These are phyloP conservation scores for Collariella sp. DNA, from an alignment of 495 filamentous ascomycete genomes.

Conservation along the genomic window DNA sequence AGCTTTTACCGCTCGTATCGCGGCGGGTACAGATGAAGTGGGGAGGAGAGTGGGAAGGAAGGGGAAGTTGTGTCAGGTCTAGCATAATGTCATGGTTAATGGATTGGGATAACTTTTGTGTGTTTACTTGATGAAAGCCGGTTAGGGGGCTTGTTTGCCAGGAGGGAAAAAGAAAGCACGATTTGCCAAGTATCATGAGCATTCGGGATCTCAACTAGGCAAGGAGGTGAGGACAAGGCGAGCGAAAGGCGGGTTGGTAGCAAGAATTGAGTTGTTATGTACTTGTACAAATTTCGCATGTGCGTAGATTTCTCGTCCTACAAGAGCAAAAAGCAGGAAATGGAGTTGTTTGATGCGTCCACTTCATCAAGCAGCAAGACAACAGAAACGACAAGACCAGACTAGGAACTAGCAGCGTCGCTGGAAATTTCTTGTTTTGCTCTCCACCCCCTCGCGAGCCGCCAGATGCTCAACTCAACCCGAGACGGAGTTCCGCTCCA, in stretches of 20 bases:
- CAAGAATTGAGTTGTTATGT: not conserved
- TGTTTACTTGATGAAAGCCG: too few species aligned
- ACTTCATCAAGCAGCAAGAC: not conserved
- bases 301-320: not conserved
- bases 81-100: conserved; percentile 8
- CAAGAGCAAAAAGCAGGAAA: not conserved
- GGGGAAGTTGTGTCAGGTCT: conserved; percentile 33
- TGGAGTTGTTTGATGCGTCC: not conserved
- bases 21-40: conserved; percentile 33
- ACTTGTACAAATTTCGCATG: not conserved
- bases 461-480: not conserved
- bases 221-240: not conserved
- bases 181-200: too few species aligned
- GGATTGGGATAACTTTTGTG: not conserved
- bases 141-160: not conserved
- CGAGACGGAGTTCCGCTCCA: not conserved
- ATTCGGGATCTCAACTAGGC: too few species aligned
- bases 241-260: not conserved
- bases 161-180: not conserved
- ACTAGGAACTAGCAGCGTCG: not conserved
- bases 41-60: not conserved
- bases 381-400: not conserved
- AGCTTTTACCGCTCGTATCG: conserved; percentile 76
- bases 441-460: not conserved
- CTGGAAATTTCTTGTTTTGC: not conserved